phyloP scores from a whole-genome alignment of 805 yeast species.

The Kazachstania bromeliacearum region DNA sequence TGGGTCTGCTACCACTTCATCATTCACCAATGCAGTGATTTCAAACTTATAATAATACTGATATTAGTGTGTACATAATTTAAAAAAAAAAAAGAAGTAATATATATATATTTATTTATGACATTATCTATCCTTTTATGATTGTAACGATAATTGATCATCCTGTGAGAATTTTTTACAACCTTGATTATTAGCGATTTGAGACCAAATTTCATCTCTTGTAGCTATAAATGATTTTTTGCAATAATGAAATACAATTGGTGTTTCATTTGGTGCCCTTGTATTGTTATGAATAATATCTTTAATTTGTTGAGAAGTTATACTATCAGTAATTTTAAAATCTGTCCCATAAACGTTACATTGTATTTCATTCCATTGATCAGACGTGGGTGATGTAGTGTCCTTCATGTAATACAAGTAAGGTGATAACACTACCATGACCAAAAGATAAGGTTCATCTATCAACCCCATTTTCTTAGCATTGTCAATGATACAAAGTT shows the following conservation, averaged over 20 bases:
- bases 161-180: slow-evolving; percentile 13
- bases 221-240: slow-evolving; percentile 14
- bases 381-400: slow-evolving; percentile 6
- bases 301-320: slow-evolving; percentile 13
- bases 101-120: neutral
- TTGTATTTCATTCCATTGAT: slow-evolving; percentile 17
- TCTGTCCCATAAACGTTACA: slow-evolving; percentile 11
- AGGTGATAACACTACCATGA: slow-evolving; percentile 24
- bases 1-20: slow-evolving; percentile 82
- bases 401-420: slow-evolving; percentile 18
- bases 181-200: slow-evolving; percentile 17
- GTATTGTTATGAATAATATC: slow-evolving; percentile 19
- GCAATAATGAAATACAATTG: slow-evolving; percentile 25
- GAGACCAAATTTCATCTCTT: slow-evolving; percentile 9
- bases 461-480: slow-evolving; percentile 21
- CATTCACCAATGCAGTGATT: slow-evolving; percentile 89
- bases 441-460: slow-evolving; percentile 20
- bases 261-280: slow-evolving; percentile 20
- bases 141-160: slow-evolving; percentile 12
- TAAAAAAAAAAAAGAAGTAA: neutral
- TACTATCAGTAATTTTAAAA: slow-evolving; percentile 11
- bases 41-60: slow-evolving; percentile 32
- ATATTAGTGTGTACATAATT: no score
- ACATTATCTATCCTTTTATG: neutral
- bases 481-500: slow-evolving; percentile 15